A percentile compares a stretch with the other conserved stretches of the same genome.
phyloP scores from a whole-genome alignment of 768 basidiomycete species.

The Phylloporus sp. region DNA sequence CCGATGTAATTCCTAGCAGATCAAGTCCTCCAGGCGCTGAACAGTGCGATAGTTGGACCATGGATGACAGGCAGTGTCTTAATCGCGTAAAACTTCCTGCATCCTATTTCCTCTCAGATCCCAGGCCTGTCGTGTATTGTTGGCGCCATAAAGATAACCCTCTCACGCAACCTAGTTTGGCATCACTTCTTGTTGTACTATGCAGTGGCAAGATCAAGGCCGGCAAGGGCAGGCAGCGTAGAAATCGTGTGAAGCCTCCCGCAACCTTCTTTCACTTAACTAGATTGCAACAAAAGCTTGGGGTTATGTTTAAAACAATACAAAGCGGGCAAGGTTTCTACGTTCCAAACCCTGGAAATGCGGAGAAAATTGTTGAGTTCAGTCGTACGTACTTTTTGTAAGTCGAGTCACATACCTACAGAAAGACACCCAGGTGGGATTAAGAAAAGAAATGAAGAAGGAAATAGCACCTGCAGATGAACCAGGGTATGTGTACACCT shows the following conservation, averaged over 20 bases:
- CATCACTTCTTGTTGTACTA: too few species aligned
- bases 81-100: slow-evolving; percentile 50
- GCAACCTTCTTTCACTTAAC: too few species aligned
- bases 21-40: slow-evolving; percentile 13
- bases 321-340: too few species aligned
- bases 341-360: slow-evolving; percentile 37
- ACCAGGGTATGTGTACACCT: slow-evolving; percentile 77
- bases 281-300: too few species aligned
- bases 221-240: too few species aligned
- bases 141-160: slow-evolving; percentile 59
- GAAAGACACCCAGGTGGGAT: slow-evolving; percentile 53
- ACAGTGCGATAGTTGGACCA: slow-evolving; percentile 69
- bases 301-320: too few species aligned
- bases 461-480: slow-evolving; percentile 53
- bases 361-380: slow-evolving; percentile 52
- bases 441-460: slow-evolving; percentile 53
- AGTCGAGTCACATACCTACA: slow-evolving; percentile 48
- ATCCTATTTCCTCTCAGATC: slow-evolving; percentile 24
- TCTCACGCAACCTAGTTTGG: slow-evolving; percentile 38
- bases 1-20: slow-evolving; percentile 13
- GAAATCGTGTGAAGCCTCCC: too few species aligned
- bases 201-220: too few species aligned
- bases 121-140: slow-evolving; percentile 46
- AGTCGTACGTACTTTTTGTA: slow-evolving; percentile 37
- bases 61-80: slow-evolving; percentile 57